Base-by-base conservation (phyloP, 495 filamentous ascomycete genomes). In the Neurospora cerealis region DNA sequence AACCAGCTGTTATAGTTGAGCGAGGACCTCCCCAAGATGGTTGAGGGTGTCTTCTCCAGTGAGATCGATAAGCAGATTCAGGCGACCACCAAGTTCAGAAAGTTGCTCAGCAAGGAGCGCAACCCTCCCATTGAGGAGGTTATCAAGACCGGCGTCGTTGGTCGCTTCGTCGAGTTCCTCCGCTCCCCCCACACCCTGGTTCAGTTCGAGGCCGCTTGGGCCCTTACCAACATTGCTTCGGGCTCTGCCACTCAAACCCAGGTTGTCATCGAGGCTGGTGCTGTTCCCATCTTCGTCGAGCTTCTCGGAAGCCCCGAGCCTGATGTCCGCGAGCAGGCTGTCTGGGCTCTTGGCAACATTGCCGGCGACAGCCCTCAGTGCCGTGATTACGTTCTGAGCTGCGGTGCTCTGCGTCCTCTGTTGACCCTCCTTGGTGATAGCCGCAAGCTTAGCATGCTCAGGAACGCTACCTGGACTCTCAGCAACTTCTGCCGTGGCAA, bases 401-500 rank as follows among this genome's bases (percentile, higher is more conserved):
- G 91, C 72, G 96, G 96, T 80, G 96, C 96, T 78, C 89, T 99
- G 36, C 92, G 92, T 78, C 96, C 96, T 42, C 88, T 99, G 46
- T 87, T 99, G 69, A 88, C 86, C 79, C 89, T 99, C 46, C 90
- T 99, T 60, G 96, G 95, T 54, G 96, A 99, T 82, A 97, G 95
- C 86, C 93, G 96, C 78, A 99, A 99, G 88, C 87, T 99, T 70
- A 97, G 94, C 87, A 99, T 99, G 96, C 90, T 99, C 46, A 89
- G 96, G 72, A 99, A 99, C 81, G 96, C 96, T 34, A 98, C 96
- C 36, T 99, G 96, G 96, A 99, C 96, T 34, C 87, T 99, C 70
- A 98, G 96, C 87, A 99, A 99, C 86, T 99, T 99, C 86, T 99
- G 96, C 86, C 95, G 96, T 87, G 96, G 96, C 83, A 99, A 98